Evolutionary conservation across 1,139 yeast species (phyloP).

Genomic region (Saccharomycopsis hybrid): DNA sequence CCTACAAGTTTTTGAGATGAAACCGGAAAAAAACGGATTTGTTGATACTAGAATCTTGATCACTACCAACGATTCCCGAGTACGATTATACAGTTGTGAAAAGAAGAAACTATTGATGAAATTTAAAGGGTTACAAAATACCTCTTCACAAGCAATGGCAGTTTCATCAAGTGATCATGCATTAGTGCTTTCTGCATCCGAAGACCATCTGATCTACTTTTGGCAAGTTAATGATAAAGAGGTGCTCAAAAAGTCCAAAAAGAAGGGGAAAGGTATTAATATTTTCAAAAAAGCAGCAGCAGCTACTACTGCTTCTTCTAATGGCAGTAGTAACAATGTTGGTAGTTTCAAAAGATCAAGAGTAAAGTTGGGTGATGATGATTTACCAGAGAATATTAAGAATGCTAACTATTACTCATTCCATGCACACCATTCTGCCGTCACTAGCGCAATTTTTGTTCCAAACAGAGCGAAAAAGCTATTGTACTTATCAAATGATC

Average conservation of each 20-base stretch:
- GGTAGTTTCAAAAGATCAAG: slow-evolving; percentile 16
- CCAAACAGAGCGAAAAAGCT: slow-evolving; percentile 65
- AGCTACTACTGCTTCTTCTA: background rate
- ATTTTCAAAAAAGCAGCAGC: slow-evolving; percentile 6
- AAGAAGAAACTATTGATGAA: slow-evolving; percentile 55
- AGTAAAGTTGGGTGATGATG: slow-evolving; percentile 8
- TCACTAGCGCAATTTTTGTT: slow-evolving; percentile 74
- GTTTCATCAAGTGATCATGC: slow-evolving; percentile 49
- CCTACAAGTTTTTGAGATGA: slow-evolving; percentile 31
- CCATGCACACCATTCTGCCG: slow-evolving; percentile 69
- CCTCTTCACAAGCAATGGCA: slow-evolving; percentile 67
- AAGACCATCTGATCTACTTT: slow-evolving; percentile 64
- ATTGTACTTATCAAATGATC: slow-evolving; percentile 68
- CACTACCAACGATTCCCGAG: slow-evolving; percentile 76
- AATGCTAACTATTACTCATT: slow-evolving; percentile 53
- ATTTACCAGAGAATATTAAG: slow-evolving; percentile 33
- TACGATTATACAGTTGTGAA: slow-evolving; percentile 54
- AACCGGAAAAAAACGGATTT: slow-evolving; percentile 24
- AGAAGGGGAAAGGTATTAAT: slow-evolving; percentile 6
- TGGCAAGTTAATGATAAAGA: slow-evolving; percentile 41
- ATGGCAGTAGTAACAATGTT: background rate
- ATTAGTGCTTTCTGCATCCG: slow-evolving; percentile 54
- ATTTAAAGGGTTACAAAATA: slow-evolving; percentile 69
- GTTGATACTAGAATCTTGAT: slow-evolving; percentile 36
- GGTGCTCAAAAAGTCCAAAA: slow-evolving; percentile 9